These are phyloP conservation scores for Podaxis sp. DNA, from an alignment of 768 basidiomycete genomes.

Conservation along the genomic window DNA sequence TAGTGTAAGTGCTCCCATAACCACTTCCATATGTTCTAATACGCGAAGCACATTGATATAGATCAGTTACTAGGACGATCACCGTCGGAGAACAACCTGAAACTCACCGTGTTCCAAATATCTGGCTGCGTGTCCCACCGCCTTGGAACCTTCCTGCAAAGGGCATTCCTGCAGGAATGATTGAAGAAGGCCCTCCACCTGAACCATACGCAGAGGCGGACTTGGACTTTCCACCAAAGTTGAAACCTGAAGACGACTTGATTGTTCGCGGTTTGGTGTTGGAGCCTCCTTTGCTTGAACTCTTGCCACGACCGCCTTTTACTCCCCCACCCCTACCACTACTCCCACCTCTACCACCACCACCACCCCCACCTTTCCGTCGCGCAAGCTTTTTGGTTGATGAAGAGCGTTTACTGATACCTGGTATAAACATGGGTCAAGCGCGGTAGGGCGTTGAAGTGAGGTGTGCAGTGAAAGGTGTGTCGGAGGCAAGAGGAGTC, in stretches of 20 bases:
- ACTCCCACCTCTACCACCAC: slow-evolving; percentile 3
- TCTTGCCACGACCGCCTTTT: not conserved
- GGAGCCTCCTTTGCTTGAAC: slow-evolving; percentile 1
- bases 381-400: not conserved
- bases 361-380: slow-evolving; percentile 12
- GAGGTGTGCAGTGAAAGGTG: too few species aligned
- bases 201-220: slow-evolving; percentile 5
- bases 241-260: not conserved
- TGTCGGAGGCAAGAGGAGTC: not conserved
- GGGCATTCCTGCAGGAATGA: slow-evolving; percentile 34
- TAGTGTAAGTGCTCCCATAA: slow-evolving; percentile 33
- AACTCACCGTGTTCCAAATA: slow-evolving; percentile 40
- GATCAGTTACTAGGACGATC: not conserved
- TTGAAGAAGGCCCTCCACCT: slow-evolving; percentile 19
- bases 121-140: slow-evolving; percentile 38
- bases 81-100: not conserved
- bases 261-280: not conserved
- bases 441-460: not conserved
- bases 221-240: not conserved
- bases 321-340: slow-evolving; percentile 1
- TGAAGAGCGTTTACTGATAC: not conserved
- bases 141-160: slow-evolving; percentile 45
- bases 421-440: not conserved
- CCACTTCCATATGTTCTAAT: slow-evolving; percentile 54
- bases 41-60: not conserved